Conservation (phyloP, 306 rosid species). For the Lathyrus aphaca region DNA sequence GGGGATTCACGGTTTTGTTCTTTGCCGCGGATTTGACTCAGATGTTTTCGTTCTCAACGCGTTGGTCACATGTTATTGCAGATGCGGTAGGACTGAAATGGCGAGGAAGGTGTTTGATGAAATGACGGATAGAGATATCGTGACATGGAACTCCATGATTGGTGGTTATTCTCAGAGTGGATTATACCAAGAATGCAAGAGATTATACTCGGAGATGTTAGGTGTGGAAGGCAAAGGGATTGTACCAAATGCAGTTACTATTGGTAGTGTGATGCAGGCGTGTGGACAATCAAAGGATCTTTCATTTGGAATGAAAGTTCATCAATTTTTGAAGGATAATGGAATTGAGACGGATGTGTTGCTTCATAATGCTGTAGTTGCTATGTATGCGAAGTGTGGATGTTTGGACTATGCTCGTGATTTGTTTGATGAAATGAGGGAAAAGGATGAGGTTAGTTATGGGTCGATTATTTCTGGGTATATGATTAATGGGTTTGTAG, state of each 20-base stretch:
- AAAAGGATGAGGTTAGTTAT: slow-evolving; percentile 71
- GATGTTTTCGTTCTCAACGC: slow-evolving; percentile 72
- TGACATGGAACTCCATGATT: slow-evolving; percentile 91
- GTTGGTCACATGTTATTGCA: slow-evolving; percentile 63
- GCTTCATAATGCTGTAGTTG: slow-evolving; percentile 71
- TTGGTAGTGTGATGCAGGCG: slow-evolving; percentile 77
- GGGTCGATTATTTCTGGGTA: slow-evolving; percentile 72
- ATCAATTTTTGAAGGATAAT: slow-evolving; percentile 49
- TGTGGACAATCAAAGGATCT: slow-evolving; percentile 88
- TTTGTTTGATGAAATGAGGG: slow-evolving; percentile 67
- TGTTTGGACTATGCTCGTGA: slow-evolving; percentile 73
- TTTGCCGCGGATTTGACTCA: slow-evolving; percentile 52
- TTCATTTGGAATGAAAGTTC: slow-evolving; percentile 68
- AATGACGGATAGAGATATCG: slow-evolving; percentile 60
- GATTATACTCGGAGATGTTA: slow-evolving; percentile 60
- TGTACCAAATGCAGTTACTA: slow-evolving; percentile 60
- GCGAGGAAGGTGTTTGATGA: slow-evolving; percentile 68
- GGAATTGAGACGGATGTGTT: slow-evolving; percentile 56
- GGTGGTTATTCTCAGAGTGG: slow-evolving; percentile 81
- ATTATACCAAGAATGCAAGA: slow-evolving; percentile 66
- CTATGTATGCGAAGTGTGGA: slow-evolving; percentile 83
- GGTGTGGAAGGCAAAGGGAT: slow-evolving; percentile 37
- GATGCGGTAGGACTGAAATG: slow-evolving; percentile 55
- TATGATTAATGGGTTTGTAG: slow-evolving; percentile 73
- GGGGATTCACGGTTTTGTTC: slow-evolving; percentile 63